Evolutionary conservation across 2,329 filamentous ascomycete species (phyloP), one percentile per base, ranked within the genome.

Genomic region (Fusarium succisae): DNA sequence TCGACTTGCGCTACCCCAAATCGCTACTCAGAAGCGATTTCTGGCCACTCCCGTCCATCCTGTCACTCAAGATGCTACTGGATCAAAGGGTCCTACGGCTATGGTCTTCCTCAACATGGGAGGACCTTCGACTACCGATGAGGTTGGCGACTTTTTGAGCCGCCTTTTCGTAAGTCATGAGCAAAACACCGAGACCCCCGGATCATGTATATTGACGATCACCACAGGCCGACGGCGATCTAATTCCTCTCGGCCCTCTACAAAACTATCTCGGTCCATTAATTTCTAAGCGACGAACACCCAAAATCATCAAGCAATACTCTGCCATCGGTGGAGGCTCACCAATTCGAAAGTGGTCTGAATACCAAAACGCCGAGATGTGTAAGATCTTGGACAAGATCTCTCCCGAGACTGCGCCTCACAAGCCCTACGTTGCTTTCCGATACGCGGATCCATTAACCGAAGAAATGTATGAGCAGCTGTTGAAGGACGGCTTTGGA

Each of bases 61-160:
- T 13, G 94, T 96, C 28, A 95, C 93, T 0, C 94, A 97, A 82
- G 88, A 94, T 87, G 87, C 89, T 12, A 89, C 89, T 2, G 90
- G 88, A 18, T 89, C 88, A 47, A 87, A 94, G 80, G 96, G 96
- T 0, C 95, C 95, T 13, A 99, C 96, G 9, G 96, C 96, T 48
- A 98, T 99, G 91, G 96, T 99, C 20, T 98, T 99, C 80, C 90
- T 99, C 85, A 99, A 99, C 84, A 99, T 99, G 96, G 96, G 96
- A 69, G 96, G 96, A 1, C 96, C 96, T 7, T 93, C 94, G 3
- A 98, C 93, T 8, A 93, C 92, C 9, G 90, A 92, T 76, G 95
- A 99, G 85, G 96, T 99, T 41, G 92, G 92, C 77, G 91, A 92
- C 83, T 99, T 98, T 80, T 85, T 99, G 54, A 96, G 93, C 82